Conservation (phyloP, 1,139 yeast genomes). For the Suhomyces anneliseae region DNA sequence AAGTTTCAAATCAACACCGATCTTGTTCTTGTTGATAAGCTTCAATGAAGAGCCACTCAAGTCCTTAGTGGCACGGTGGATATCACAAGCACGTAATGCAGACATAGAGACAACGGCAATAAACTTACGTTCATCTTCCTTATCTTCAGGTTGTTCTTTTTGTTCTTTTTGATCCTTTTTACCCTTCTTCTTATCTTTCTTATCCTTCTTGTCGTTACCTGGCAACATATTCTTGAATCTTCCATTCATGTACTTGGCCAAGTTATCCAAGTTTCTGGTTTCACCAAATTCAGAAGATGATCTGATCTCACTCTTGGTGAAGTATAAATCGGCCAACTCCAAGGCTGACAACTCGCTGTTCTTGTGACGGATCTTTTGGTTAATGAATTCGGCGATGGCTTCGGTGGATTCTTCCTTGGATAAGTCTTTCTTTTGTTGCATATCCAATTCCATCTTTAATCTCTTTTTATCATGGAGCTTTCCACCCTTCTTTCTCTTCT, state of each 20-base stretch:
- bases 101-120: constrained; percentile 65
- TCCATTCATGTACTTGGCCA: constrained; percentile 43
- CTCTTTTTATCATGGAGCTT: constrained; percentile 53
- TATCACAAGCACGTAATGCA: constrained; percentile 73
- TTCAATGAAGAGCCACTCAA: constrained; percentile 60
- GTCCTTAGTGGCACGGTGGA: constrained; percentile 59
- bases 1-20: constrained; percentile 56
- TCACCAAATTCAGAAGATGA: constrained; percentile 51
- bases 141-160: constrained; percentile 15
- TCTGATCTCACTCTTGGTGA: constrained; percentile 49
- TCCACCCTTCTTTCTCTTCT: constrained; percentile 34
- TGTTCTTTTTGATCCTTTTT: constrained; percentile 18
- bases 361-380: constrained; percentile 48
- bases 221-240: constrained; percentile 49
- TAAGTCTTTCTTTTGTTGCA: constrained; percentile 49
- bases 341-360: constrained; percentile 60
- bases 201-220: constrained; percentile 20
- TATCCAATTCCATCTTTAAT: constrained; percentile 59
- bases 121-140: constrained; percentile 36
- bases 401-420: constrained; percentile 51
- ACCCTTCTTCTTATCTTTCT: constrained; percentile 25
- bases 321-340: constrained; percentile 59
- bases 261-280: constrained; percentile 49
- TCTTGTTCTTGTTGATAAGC: constrained; percentile 64
- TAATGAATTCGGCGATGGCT: constrained; percentile 59